phyloP scores from a whole-genome alignment of 768 basidiomycete genomes.

The Megacollybia marginata region DNA sequence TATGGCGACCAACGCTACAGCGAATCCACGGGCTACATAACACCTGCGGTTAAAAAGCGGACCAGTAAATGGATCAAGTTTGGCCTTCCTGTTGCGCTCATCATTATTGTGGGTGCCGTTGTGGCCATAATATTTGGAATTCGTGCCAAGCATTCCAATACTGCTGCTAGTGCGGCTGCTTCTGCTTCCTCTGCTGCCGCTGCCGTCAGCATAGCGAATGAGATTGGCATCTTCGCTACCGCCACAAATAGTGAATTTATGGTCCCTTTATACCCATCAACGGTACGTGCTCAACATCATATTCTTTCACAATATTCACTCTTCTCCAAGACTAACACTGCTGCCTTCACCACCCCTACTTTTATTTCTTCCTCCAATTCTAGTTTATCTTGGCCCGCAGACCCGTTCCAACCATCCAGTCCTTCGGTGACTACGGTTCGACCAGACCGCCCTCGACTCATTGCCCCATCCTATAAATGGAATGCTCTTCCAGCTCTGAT shows the following conservation, averaged over 20 bases:
- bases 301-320: conserved; percentile 3
- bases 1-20: conserved; percentile 63
- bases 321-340: conserved; percentile 59
- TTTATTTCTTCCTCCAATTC: conserved; percentile 51
- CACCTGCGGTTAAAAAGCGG: conserved; percentile 45
- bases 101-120: conserved; percentile 60
- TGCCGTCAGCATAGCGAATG: conserved; percentile 50
- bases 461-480: conserved; percentile 96
- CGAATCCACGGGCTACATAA: conserved; percentile 63
- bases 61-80: conserved; percentile 69
- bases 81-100: conserved; percentile 57
- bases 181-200: conserved; percentile 43
- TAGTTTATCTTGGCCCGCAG: conserved; percentile 66
- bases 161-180: conserved; percentile 14
- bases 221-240: conserved; percentile 61
- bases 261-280: conserved; percentile 85
- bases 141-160: conserved; percentile 29
- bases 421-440: conserved; percentile 55
- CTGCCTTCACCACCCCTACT: conserved; percentile 63
- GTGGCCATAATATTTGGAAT: conserved; percentile 76
- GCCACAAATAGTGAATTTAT: conserved; percentile 73
- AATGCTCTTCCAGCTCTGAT: conserved; percentile 71
- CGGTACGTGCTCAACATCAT: conserved; percentile 42
- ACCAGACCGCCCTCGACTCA: conserved; percentile 78
- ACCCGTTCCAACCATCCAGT: conserved; percentile 62